Percentiles rank a stretch among this genome's conserved stretches.
Conservation (phyloP, 2,329 filamentous ascomycete genomes). For the Paecilomyces formosus region DNA sequence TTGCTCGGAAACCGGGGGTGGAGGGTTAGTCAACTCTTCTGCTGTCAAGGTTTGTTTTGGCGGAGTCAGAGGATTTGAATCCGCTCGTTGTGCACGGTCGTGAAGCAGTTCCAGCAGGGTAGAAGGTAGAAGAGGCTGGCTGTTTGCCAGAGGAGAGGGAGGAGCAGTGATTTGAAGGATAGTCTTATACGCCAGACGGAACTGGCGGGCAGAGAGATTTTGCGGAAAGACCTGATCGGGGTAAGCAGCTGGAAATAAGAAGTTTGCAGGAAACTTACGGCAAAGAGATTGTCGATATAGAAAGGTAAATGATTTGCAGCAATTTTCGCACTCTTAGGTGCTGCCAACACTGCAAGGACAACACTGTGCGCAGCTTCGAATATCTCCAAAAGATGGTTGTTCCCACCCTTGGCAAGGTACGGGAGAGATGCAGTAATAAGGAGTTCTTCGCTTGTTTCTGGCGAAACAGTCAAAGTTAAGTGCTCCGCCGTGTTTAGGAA, state of each 20-base stretch:
- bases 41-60: conserved; percentile 28
- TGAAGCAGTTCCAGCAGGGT: conserved; percentile 71
- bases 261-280: conserved; percentile 26
- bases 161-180: conserved; percentile 75
- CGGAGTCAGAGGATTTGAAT: conserved; percentile 42
- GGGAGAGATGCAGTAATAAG: conserved; percentile 66
- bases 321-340: conserved; percentile 66
- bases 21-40: conserved; percentile 23
- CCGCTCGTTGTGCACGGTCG: conserved; percentile 53
- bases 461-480: conserved; percentile 62
- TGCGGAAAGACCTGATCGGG: conserved; percentile 58
- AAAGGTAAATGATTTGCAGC: conserved; percentile 67
- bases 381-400: conserved; percentile 56
- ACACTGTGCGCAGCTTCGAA: conserved; percentile 85
- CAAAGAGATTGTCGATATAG: conserved; percentile 75
- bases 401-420: conserved; percentile 59
- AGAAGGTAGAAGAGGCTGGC: conserved; percentile 70
- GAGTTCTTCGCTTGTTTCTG: conserved; percentile 61
- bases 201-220: conserved; percentile 74
- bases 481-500: conserved; percentile 84
- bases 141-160: conserved; percentile 65
- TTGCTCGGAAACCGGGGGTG: conserved; percentile 57
- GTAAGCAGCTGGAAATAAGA: background rate
- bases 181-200: conserved; percentile 80
- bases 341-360: conserved; percentile 70